phyloP scores from a whole-genome alignment of 129 eudicot species.

The Centella asiatica region DNA sequence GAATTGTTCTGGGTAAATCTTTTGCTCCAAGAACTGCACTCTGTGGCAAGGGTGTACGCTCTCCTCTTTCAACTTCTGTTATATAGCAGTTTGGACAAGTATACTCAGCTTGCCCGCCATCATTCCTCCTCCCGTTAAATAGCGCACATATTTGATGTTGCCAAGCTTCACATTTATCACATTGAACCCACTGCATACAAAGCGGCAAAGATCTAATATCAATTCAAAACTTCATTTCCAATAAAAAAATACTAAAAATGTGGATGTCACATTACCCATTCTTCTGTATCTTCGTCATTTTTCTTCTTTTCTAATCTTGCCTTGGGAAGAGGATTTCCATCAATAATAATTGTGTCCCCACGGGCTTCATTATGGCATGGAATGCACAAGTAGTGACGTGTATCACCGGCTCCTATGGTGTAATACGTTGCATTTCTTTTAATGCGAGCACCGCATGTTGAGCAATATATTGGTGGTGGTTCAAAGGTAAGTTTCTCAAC shows the following conservation, averaged over 20 bases:
- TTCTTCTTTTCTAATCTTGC: slow-evolving; percentile 84
- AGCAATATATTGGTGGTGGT: slow-evolving; percentile 90
- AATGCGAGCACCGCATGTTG: slow-evolving; percentile 83
- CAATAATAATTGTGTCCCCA: slow-evolving; percentile 71
- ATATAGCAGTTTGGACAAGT: slow-evolving; percentile 92
- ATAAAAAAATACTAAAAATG: not conserved
- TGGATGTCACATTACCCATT: slow-evolving; percentile 59
- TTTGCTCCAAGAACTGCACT: slow-evolving; percentile 97
- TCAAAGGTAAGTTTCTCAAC: slow-evolving; percentile 93
- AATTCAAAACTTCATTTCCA: not conserved
- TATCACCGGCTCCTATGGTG: slow-evolving; percentile 73
- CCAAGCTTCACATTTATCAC: slow-evolving; percentile 97
- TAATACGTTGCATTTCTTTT: slow-evolving; percentile 87
- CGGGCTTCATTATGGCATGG: slow-evolving; percentile 79
- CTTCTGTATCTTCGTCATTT: slow-evolving; percentile 92
- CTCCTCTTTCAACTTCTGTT: slow-evolving; percentile 80
- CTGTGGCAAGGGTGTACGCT: slow-evolving; percentile 75
- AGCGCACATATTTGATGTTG: slow-evolving; percentile 95
- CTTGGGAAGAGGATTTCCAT: slow-evolving; percentile 60
- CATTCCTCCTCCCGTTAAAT: slow-evolving; percentile 88
- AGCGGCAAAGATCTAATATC: slow-evolving; percentile 10
- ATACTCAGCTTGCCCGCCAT: slow-evolving; percentile 92
- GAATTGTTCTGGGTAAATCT: slow-evolving; percentile 80
- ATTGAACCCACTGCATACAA: slow-evolving; percentile 95
- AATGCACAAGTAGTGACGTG: slow-evolving; percentile 74